Base-by-base conservation (phyloP, 2,329 filamentous ascomycete genomes). In the Sporothrix pallida region DNA sequence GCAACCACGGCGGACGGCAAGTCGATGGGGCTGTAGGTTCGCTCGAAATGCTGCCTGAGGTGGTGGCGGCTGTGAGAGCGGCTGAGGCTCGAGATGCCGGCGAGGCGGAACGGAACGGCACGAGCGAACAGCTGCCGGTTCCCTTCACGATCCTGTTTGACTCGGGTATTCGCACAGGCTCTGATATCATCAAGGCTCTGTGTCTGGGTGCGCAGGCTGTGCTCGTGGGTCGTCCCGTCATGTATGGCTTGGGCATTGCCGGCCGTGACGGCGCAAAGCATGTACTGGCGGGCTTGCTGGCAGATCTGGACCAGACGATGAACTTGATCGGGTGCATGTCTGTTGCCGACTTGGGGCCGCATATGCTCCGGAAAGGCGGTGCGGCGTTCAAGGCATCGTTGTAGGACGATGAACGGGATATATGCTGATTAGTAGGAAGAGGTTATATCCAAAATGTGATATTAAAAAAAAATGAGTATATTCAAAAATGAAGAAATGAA, bases 51-150 rank as follows among this genome's bases (percentile, higher is more conserved):
- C 81, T 91, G 65, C 86, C 88, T 0, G 85, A 89, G 76, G 88
- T 91, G 75, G 87, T 88, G 74, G 87, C 90, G 3, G 88, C 88
- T 0, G 89, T 90, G 0, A 88, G 90, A 1, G 84, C 85, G 20
- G 85, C 84, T 74, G 82, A 91, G n/a, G 20, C n/a, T 5, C 15
- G 42, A 10, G 58, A 70, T 1, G 48, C 20, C 2, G 48, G 54
- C n/a, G 44, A 42, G 23, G 31, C 9, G 4, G 48, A 52, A 15
- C 12, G 56, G 2, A n/a, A 50, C 7, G 20, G 46, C 10, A 23
- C 60, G 1, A 7, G 13, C 17, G 15, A 31, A 1, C 60, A 26
- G 6, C 63, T n/a, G 23, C 50, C 68, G 3, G 60, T 31, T 9
- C 60, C 60, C 6, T 70, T 74, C 20, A 86, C 86, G 0, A 83